phyloP scores from a whole-genome alignment of 768 basidiomycete genomes.

The Pulveroboletus sp. region DNA sequence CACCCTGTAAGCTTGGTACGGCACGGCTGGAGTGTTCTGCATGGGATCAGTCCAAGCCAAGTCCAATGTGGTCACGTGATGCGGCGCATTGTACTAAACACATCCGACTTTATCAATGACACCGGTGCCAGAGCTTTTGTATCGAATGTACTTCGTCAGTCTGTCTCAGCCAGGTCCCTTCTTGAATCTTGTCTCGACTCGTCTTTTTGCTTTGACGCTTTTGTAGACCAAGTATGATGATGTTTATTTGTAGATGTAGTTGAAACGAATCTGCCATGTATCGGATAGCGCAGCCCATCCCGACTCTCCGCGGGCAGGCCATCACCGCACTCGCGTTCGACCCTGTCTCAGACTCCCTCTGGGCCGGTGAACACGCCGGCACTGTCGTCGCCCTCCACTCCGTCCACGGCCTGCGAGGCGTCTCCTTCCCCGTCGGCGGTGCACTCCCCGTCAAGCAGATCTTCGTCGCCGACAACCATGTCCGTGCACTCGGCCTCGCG shows the following conservation, averaged over 20 bases:
- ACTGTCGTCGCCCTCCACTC: constrained; percentile 66
- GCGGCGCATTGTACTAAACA: too few species aligned
- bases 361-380: constrained; percentile 77
- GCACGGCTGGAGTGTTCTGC: constrained; percentile 31
- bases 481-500: constrained; percentile 59
- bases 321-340: constrained; percentile 84
- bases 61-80: constrained; percentile 15
- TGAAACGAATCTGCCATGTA: constrained; percentile 15
- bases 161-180: too few species aligned
- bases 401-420: constrained; percentile 58
- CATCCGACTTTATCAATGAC: too few species aligned
- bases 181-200: too few species aligned
- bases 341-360: constrained; percentile 84
- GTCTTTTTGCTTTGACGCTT: too few species aligned
- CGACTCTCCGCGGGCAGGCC: constrained; percentile 35
- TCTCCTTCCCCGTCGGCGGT: constrained; percentile 70
- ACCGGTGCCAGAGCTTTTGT: too few species aligned
- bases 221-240: too few species aligned
- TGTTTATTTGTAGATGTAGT: too few species aligned
- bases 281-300: constrained; percentile 16
- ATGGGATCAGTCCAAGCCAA: not conserved
- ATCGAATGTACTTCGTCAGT: too few species aligned
- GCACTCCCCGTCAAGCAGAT: constrained; percentile 70
- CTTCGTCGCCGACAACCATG: constrained; percentile 71
- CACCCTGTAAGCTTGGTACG: constrained; percentile 51